Base-by-base conservation (phyloP, 192 early-diverging fungal species). In the Coemansia sp. region DNA sequence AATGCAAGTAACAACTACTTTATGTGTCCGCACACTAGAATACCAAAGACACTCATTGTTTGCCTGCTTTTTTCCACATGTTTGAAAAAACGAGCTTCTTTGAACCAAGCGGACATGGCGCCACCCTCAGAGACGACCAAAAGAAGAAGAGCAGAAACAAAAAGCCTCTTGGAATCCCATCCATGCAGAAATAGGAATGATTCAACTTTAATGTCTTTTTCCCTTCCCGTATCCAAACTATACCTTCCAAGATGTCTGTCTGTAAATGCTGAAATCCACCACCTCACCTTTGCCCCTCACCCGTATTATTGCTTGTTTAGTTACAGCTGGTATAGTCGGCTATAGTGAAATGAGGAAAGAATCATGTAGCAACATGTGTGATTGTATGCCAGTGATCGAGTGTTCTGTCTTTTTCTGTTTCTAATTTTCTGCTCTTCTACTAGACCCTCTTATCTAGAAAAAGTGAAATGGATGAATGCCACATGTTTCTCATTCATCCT, bases 381-480 rank as follows among this genome's bases (percentile, higher is more conserved):
- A 60, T 37, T 60, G 38, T 60, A 60, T 60, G 58, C 58, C 38
- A 17, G 41, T 60, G 58, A 60, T 60, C 58, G 58, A 60, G 14
- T 12, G 13, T 41, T 60, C 58, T 38, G 38, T 40, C 14, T 57
- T 57, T 45, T 40, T 8, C 58, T 37, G 11, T 13, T 56, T 56
- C 20, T 22, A 20, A 37, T 56, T 22, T 9, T 7, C n/a, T 56
- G 25, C 11, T 32, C 32, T 56, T 22, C 38, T 56, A 13, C 17
- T 49, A 16, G 32, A 32, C 32, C 32, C 32, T 32, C 32, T 32
- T 32, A 32, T 32, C 32, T 32, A 32, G 32, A 32, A 32, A 32
- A 32, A 32, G 32, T 32, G 4, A 32, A 32, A 32, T 32, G 32
- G 32, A 32, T 32, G 32, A 32, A 4, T 32, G 32, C 32, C 4